A percentile compares a stretch with the other conserved stretches of the same genome.
These are phyloP conservation scores for Furcasterigmium furcatum DNA, from an alignment of 2,329 filamentous ascomycete species.

Conservation along the genomic window DNA sequence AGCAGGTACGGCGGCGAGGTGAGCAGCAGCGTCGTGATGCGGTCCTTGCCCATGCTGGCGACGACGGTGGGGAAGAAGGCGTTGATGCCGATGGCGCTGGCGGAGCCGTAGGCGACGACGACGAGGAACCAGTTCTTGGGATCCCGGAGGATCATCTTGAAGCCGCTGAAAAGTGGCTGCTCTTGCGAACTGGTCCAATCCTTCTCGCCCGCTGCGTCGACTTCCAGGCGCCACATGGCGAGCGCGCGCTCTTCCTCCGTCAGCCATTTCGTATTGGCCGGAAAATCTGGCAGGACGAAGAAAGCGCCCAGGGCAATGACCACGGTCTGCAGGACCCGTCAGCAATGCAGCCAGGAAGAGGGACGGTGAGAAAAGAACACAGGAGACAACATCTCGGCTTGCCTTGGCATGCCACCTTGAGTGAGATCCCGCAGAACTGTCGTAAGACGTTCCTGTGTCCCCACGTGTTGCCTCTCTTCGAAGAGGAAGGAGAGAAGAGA, in stretches of 20 bases:
- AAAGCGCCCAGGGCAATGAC: conserved; percentile 53
- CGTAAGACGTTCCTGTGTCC: too few relatives aligned
- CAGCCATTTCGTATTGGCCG: conserved; percentile 26
- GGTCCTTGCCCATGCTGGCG: conserved; percentile 5
- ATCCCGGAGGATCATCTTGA: conserved; percentile 14
- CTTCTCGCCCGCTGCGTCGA: conserved; percentile 16
- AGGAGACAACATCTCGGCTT: too few relatives aligned
- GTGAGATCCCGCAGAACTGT: too few relatives aligned
- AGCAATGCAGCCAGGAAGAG: too few relatives aligned
- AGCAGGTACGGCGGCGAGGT: conserved; percentile 22
- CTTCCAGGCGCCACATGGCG: conserved; percentile 15
- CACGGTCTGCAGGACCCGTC: conserved; percentile 25
- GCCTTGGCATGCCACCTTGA: too few relatives aligned
- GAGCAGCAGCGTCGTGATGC: conserved; percentile 16
- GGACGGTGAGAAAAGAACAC: too few relatives aligned
- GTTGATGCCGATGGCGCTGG: conserved; percentile 13
- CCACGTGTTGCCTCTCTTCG: not conserved
- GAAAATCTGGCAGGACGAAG: conserved; percentile 66
- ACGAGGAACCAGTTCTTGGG: conserved; percentile 17
- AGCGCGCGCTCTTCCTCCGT: conserved; percentile 14
- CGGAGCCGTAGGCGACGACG: conserved; percentile 13
- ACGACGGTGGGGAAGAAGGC: conserved; percentile 20
- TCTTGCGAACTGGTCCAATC: conserved; percentile 13
- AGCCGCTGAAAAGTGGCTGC: conserved; percentile 13
- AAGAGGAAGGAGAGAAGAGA: too few relatives aligned